A percentile compares a stretch with the other conserved stretches of the same genome.
Evolutionary conservation across 257 asterid species (phyloP).

Genomic region (Nicotiana knightiana): DNA sequence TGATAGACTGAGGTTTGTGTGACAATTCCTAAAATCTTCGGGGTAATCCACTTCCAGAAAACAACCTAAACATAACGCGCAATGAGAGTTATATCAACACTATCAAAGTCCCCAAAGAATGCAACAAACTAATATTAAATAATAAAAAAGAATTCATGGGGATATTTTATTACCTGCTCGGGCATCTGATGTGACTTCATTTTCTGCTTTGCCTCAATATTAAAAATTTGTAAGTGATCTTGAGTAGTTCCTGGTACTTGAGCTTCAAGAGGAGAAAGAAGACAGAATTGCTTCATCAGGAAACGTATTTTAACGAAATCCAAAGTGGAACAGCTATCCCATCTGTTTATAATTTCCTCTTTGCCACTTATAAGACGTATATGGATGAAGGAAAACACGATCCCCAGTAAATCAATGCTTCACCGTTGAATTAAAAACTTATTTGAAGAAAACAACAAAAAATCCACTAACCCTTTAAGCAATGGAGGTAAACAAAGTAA

Average conservation of each 20-base stretch:
- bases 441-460: not conserved
- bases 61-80: slow-evolving; percentile 51
- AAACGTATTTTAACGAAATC: not conserved
- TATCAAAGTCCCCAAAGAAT: not conserved
- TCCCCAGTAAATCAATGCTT: not conserved
- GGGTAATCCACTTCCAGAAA: slow-evolving; percentile 97
- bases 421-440: not conserved
- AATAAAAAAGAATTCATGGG: not conserved
- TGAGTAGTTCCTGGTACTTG: slow-evolving; percentile 94
- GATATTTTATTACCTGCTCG: slow-evolving; percentile 66
- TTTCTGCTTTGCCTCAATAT: slow-evolving; percentile 93
- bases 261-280: slow-evolving; percentile 51
- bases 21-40: slow-evolving; percentile 92
- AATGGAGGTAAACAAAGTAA: not conserved
- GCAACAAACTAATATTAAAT: slow-evolving; percentile 1
- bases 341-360: not conserved
- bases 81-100: not conserved
- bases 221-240: slow-evolving; percentile 95
- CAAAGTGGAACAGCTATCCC: not conserved
- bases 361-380: not conserved
- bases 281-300: slow-evolving; percentile 4
- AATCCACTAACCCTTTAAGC: not conserved
- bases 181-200: slow-evolving; percentile 96
- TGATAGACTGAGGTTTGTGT: slow-evolving; percentile 90
- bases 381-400: not conserved